These are phyloP conservation scores for Hypoxylon sp. DNA, from an alignment of 2,329 filamentous ascomycete species.

Conservation along the genomic window DNA sequence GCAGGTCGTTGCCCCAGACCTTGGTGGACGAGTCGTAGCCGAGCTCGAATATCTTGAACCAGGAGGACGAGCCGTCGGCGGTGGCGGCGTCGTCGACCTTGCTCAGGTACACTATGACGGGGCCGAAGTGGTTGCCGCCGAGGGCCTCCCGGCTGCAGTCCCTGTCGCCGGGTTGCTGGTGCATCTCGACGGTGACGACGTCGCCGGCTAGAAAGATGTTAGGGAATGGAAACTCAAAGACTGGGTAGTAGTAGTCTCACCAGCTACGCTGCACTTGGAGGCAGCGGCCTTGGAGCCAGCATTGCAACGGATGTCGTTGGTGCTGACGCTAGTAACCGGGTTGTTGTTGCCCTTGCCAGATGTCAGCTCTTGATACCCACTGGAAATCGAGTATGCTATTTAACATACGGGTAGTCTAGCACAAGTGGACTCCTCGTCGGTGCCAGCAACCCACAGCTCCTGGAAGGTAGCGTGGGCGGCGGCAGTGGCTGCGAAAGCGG, in stretches of 20 bases:
- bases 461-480: conserved; percentile 64
- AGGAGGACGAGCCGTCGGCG: conserved; percentile 57
- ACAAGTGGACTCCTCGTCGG: conserved; percentile 50
- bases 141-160: conserved; percentile 61
- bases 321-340: conserved; percentile 55
- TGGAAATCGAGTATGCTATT: background rate
- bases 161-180: conserved; percentile 58
- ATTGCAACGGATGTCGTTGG: conserved; percentile 58
- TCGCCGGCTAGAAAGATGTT: conserved; percentile 48
- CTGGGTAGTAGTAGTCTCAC: conserved; percentile 24
- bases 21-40: conserved; percentile 49
- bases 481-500: conserved; percentile 50
- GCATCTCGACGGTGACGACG: conserved; percentile 61
- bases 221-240: conserved; percentile 7
- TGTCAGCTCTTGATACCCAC: conserved; percentile 16
- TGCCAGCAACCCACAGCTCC: conserved; percentile 60
- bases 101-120: conserved; percentile 61
- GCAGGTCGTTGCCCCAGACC: conserved; percentile 51
- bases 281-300: conserved; percentile 49
- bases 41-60: conserved; percentile 65
- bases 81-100: conserved; percentile 60
- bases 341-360: conserved; percentile 53
- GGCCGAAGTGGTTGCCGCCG: conserved; percentile 64
- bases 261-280: conserved; percentile 50
- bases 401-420: conserved; percentile 42